Evolutionary conservation across 2,329 filamentous ascomycete species (phyloP), one percentile per base, ranked within the genome.

Genomic region (Diaporthe citri): DNA sequence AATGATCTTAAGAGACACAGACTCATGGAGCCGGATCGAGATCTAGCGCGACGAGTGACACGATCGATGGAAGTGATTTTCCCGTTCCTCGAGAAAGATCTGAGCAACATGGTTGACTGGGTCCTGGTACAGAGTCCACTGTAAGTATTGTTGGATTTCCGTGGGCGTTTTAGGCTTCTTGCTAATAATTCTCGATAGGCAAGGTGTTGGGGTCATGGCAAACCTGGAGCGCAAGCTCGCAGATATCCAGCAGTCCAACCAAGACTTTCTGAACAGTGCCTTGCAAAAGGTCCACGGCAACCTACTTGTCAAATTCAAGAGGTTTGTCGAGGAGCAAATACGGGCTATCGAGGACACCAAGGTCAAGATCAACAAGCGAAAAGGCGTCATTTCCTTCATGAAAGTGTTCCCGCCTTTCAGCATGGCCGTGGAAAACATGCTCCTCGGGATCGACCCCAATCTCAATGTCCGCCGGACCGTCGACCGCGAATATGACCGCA

Each of bases 301-400:
- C 56, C 87, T 98, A 25, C 91, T 93, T 78, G 89, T 90, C 3
- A 90, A 94, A 3, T 98, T 98, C 86, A 92, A 90, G 76, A 95
- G 94, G 77, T 98, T 98, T 79, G 92, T 98, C 12, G 96, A 98
- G 78, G 95, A 98, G 77, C 97, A 99, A 82, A 94, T 98, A 75
- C 94, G 95, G 36, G 96, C 95, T 7, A 98, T 98, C 77, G 97
- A 98, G 84, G 97, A 98, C 76, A 98, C 96, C 52, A 98, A 98
- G 85, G 96, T 99, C 83, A 98, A 98, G 87, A 95, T 98, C 85
- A 98, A 98, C 88, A 98, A 98, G 88, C 93, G 97, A 78, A 98
- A 97, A 86, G 96, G 97, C 15, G 95, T 99, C 74, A 98, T 98
- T 80, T 93, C 93, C 22, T 98, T 98, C 83, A 96, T 98, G 87